A percentile compares a stretch with the other conserved stretches of the same genome.
Evolutionary conservation across 23 red algal species (phyloP).

Genomic region (Gracilaria gracilis): DNA sequence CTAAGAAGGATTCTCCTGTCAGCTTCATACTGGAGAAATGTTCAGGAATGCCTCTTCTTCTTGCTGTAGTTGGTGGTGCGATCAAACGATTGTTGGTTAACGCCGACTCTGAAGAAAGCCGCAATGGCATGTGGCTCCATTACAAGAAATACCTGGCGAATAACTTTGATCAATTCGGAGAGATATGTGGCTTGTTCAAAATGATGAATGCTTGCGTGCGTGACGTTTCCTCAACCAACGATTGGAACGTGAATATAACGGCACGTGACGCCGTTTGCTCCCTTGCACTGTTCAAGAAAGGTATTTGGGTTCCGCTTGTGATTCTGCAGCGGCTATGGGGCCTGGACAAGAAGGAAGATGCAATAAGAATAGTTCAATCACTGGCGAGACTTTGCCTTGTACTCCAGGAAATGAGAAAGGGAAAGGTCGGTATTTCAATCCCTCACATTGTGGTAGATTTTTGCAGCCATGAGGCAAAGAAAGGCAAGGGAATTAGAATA

Average conservation of each 20-base stretch:
- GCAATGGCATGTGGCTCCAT: conserved; percentile 38
- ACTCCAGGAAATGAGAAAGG: neutral
- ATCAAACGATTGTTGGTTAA: conserved; percentile 47
- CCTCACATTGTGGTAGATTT: conserved; percentile 54
- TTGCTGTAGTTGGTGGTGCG: conserved; percentile 62
- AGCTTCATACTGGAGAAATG: conserved; percentile 37
- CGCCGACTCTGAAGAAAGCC: neutral
- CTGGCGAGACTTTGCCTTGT: conserved; percentile 48
- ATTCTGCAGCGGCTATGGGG: conserved; percentile 53
- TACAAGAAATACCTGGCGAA: conserved; percentile 52
- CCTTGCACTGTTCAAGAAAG: conserved; percentile 28
- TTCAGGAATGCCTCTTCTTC: conserved; percentile 45
- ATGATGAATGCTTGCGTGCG: conserved; percentile 25
- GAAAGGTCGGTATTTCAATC: conserved; percentile 23
- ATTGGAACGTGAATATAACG: conserved; percentile 34
- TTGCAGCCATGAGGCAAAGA: conserved; percentile 20
- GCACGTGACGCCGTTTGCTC: conserved; percentile 32
- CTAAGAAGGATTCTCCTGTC: neutral
- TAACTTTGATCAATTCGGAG: conserved; percentile 69
- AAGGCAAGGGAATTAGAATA: conserved; percentile 25
- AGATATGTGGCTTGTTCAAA: conserved; percentile 56
- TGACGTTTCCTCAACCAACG: neutral
- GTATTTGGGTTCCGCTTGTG: neutral
- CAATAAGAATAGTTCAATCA: neutral
- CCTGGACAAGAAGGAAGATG: conserved; percentile 29